Evolutionary conservation across 2,329 filamentous ascomycete genomes (phyloP).

Genomic region (Orbilia ellipsospora): DNA sequence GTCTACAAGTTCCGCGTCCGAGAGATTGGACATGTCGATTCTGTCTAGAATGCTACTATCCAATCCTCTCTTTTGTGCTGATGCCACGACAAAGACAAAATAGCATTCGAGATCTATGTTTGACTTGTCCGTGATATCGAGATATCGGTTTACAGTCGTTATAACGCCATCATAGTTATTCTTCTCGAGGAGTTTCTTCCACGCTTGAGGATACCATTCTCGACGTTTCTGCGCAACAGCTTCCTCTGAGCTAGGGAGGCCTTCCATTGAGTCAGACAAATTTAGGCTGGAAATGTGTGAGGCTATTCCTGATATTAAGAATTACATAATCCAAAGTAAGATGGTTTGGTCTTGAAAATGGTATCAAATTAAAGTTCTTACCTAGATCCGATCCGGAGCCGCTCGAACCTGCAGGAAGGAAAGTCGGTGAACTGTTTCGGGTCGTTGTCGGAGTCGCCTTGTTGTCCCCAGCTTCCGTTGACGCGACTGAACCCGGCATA

Average conservation of each 20-base stretch:
- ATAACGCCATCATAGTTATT: constrained; percentile 36
- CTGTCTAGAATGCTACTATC: constrained; percentile 30
- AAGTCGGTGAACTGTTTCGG: constrained; percentile 34
- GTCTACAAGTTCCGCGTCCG: constrained; percentile 37
- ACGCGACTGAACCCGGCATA: constrained; percentile 44
- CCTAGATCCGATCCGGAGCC: neutral
- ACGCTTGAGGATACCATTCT: constrained; percentile 42
- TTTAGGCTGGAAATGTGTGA: constrained; percentile 14
- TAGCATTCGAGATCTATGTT: constrained; percentile 42
- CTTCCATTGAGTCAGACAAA: constrained; percentile 1
- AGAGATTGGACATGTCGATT: constrained; percentile 40
- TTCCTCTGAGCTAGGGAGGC: constrained; percentile 36
- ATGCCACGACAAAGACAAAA: constrained; percentile 27
- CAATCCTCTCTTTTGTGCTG: constrained; percentile 6
- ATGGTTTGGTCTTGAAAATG: neutral
- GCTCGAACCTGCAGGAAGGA: constrained; percentile 7
- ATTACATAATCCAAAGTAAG: no score
- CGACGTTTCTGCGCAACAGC: constrained; percentile 35
- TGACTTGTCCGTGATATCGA: constrained; percentile 36
- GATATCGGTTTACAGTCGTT: constrained; percentile 28
- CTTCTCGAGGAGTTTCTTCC: constrained; percentile 46
- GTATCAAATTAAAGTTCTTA: constrained; percentile 6
- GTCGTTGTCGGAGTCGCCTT: constrained; percentile 36
- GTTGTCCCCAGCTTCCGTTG: constrained; percentile 32
- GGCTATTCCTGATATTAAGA: constrained; percentile 9